A percentile compares a stretch with the other conserved stretches of the same genome.
Evolutionary conservation across 164 flowering plant species (phyloP).

Genomic region (Santalum album): DNA sequence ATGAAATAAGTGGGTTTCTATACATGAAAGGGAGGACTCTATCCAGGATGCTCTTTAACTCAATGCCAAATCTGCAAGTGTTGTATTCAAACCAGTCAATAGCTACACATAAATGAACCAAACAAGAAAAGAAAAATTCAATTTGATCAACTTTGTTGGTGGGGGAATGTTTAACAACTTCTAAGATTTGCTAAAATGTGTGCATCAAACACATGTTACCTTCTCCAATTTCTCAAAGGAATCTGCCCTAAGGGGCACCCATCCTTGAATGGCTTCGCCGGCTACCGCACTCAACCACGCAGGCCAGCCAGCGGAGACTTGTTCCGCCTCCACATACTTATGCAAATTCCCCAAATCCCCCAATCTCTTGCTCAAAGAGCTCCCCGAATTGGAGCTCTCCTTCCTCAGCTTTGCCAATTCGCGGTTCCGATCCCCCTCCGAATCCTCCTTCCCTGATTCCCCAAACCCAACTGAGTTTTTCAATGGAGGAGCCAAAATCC

Average conservation of each 20-base stretch:
- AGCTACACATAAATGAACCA: too few species aligned
- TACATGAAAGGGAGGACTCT: too few species aligned
- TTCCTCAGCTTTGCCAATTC: constrained; percentile 24
- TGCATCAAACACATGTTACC: constrained; percentile 26
- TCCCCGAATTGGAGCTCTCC: constrained; percentile 20
- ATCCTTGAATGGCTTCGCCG: constrained; percentile 74
- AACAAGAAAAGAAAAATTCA: too few species aligned
- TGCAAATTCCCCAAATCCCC: constrained; percentile 48
- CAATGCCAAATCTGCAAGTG: too few species aligned
- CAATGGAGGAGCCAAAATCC: constrained; percentile 13
- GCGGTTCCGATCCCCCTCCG: constrained; percentile 5
- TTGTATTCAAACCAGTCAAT: too few species aligned
- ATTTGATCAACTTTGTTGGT: too few species aligned
- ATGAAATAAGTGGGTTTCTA: too few species aligned
- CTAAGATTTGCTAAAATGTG: not conserved
- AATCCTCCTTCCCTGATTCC: constrained; percentile 14
- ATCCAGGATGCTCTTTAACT: too few species aligned
- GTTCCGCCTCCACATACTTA: constrained; percentile 52
- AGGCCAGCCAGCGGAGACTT: constrained; percentile 85
- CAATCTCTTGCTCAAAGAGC: constrained; percentile 31
- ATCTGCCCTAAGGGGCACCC: constrained; percentile 73
- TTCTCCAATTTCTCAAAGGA: constrained; percentile 72
- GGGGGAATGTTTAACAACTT: too few species aligned
- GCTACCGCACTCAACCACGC: constrained; percentile 74
- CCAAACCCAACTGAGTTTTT: constrained; percentile 9